Percentiles rank a stretch among this genome's conserved stretches.
These are phyloP conservation scores for Stromatinia cepivora DNA, from an alignment of 2,329 filamentous ascomycete species.

Conservation along the genomic window DNA sequence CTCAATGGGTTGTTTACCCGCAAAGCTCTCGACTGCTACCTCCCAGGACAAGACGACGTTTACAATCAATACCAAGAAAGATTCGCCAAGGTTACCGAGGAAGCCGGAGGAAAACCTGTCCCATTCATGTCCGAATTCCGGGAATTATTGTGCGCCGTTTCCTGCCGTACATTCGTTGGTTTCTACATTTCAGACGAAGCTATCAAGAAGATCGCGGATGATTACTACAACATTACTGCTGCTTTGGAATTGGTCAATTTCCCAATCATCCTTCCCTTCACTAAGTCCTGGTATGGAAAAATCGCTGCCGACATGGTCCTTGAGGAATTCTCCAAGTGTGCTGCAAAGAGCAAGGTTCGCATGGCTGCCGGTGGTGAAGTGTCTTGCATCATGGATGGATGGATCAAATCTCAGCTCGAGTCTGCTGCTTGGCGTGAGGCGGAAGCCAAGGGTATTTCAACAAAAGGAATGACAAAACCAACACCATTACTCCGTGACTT, in stretches of 20 bases:
- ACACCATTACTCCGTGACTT: conserved; percentile 80
- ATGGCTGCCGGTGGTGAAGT: conserved; percentile 86
- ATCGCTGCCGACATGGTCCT: conserved; percentile 92
- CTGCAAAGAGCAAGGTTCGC: conserved; percentile 87
- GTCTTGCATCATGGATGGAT: conserved; percentile 93
- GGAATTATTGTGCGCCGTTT: conserved; percentile 91
- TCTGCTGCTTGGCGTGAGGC: conserved; percentile 80
- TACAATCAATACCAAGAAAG: conserved; percentile 83
- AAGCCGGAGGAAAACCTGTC: conserved; percentile 69
- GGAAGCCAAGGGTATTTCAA: conserved; percentile 67
- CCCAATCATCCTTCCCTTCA: conserved; percentile 92
- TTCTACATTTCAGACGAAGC: conserved; percentile 90
- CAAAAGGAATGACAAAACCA: conserved; percentile 76
- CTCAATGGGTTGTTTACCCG: conserved; percentile 93
- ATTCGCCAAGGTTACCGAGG: conserved; percentile 74
- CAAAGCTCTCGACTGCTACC: conserved; percentile 80
- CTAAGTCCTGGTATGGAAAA: conserved; percentile 96
- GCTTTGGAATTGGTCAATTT: conserved; percentile 98
- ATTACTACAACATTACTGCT: conserved; percentile 95
- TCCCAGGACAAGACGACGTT: conserved; percentile 89
- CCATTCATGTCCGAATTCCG: conserved; percentile 92
- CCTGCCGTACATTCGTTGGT: conserved; percentile 94
- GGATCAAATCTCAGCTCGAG: conserved; percentile 85
- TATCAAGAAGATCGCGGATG: conserved; percentile 91
- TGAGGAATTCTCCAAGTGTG: conserved; percentile 84